Evolutionary conservation across 2,329 filamentous ascomycete species (phyloP), one percentile per base, ranked within the genome.

Genomic region (Dactylonectria macrodidyma): DNA sequence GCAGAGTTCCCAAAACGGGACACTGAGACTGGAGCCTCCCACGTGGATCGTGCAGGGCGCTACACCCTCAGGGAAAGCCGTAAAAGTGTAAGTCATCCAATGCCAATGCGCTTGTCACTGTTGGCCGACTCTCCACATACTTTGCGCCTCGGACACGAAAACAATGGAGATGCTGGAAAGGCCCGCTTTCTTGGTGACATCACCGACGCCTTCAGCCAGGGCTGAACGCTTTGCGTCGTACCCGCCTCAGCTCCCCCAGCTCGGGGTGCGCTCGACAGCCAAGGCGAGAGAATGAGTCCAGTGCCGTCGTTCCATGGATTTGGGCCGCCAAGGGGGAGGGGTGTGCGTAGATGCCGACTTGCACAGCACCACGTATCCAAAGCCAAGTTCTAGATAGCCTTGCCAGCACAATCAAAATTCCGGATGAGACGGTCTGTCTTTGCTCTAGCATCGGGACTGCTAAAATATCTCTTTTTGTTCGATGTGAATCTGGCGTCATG

Each of bases 41-140:
- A 78, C 76, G 77, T 78, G 77, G 77, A 74, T 71, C 72, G 68
- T 78, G 77, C 76, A 78, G 74, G 66, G 65, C 67, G 59, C 71
- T 67, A 67, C 73, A 75, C 71, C 70, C 68, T 72, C 73, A 73
- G 70, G 60, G 69, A 71, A 67, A 50, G 56, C 67, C 56, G 48
- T 66, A 64, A 67, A 71, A 75, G 67, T 68, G 66, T 67, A 72
- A 75, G 71, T 71, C 66, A 63, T 64, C 57, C 61, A 75, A 75
- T 75, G 71, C 57, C 61, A 75, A 75, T 75, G 71, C 66, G 57
- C 67, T 66, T 67, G 62, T 66, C 26, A 26, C 34, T 34, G 56
- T 65, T 73, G 70, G 66, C 73, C 63, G 62, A 65, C 72, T 73
- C 59, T 41, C 70, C 66, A 64, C 64, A 50, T 38, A 68, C 66